These are phyloP conservation scores for Backusella australiensis DNA, from an alignment of 192 early-diverging fungal genomes.

Conservation along the genomic window DNA sequence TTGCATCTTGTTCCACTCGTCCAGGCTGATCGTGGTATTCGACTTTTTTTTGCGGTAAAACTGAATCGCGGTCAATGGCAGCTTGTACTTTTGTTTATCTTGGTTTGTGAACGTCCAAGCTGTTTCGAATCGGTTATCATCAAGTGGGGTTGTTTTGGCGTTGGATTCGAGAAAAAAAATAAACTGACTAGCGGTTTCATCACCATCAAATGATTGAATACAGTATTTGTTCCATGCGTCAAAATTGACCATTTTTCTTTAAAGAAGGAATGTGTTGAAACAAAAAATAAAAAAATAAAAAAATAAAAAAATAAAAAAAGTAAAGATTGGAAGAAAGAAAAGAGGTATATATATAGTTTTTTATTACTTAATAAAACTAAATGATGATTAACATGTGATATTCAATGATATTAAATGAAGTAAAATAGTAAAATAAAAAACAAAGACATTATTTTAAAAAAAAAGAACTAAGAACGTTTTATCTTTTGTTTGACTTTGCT, in stretches of 20 bases:
- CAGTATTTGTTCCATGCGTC: background rate
- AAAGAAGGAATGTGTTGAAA: background rate
- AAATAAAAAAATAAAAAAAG: no score
- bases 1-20: background rate
- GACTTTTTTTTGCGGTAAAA: background rate
- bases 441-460: background rate
- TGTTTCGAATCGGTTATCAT: background rate
- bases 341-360: background rate
- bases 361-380: background rate
- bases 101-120: background rate
- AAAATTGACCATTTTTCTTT: background rate
- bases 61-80: background rate
- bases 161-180: background rate
- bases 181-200: background rate
- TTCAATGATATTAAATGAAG: background rate
- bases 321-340: background rate
- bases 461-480: conserved; percentile 17
- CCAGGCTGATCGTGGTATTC: background rate
- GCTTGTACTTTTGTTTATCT: background rate
- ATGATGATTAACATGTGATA: background rate
- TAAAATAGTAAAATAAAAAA: background rate
- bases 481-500: conserved; percentile 49
- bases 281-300: background rate
- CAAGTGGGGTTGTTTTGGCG: background rate
- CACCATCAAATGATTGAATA: background rate